Percentiles rank a stretch among this genome's conserved stretches.
Conservation (phyloP, 2,329 filamentous ascomycete genomes). For the Claviceps monticola region DNA sequence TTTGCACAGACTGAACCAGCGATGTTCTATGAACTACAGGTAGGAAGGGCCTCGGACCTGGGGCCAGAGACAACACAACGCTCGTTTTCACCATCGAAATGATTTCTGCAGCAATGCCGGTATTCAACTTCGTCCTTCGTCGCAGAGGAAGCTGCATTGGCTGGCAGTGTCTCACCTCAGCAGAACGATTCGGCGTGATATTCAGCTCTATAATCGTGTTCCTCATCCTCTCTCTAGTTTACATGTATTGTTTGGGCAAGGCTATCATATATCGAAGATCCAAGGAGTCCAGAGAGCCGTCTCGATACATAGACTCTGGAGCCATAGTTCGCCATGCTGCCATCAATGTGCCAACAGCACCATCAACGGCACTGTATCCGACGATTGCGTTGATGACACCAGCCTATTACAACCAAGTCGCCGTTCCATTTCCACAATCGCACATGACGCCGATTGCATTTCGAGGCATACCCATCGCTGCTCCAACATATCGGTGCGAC, state of each 20-base stretch:
- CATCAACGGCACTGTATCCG: neutral
- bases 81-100: neutral
- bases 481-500: neutral
- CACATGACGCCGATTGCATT: neutral
- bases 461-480: neutral
- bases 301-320: neutral
- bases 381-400: neutral
- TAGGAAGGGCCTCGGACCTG: too few species aligned
- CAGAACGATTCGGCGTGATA: conserved; percentile 26
- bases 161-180: conserved; percentile 25
- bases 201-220: conserved; percentile 19
- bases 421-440: neutral
- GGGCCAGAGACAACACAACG: neutral
- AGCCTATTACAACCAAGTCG: neutral
- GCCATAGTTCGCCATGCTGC: neutral
- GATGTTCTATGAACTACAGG: too few species aligned
- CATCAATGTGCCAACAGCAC: neutral
- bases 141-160: conserved; percentile 14
- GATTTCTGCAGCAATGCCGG: neutral
- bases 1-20: neutral
- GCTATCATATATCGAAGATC: conserved; percentile 4
- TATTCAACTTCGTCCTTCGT: neutral
- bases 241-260: conserved; percentile 22
- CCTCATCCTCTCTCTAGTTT: conserved; percentile 16
- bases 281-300: neutral